Percentiles rank a stretch among this genome's conserved stretches.
Evolutionary conservation across 331 rosid species (phyloP).

Genomic region (Phaseolus coccineus): DNA sequence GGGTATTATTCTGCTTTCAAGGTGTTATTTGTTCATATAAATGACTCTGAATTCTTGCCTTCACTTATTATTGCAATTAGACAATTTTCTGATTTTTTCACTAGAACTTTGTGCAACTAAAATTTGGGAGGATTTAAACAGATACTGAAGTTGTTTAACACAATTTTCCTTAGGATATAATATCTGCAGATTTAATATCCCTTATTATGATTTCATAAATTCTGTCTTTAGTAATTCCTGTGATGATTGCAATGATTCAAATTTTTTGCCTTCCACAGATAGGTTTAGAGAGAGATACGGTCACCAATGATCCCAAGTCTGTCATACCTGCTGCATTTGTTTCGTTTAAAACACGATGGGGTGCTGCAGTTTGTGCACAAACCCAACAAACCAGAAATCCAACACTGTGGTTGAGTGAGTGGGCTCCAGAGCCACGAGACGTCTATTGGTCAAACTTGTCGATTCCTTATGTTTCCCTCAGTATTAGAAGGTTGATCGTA

Average conservation of each 20-base stretch:
- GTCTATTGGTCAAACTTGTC: slow-evolving; percentile 91
- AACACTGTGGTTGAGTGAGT: slow-evolving; percentile 87
- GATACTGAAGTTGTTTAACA: slow-evolving; percentile 10
- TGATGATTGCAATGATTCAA: slow-evolving; percentile 36
- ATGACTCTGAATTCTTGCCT: neutral
- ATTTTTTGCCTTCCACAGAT: slow-evolving; percentile 61
- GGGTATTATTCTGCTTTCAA: slow-evolving; percentile 25
- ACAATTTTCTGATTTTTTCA: slow-evolving; percentile 29
- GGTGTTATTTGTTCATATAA: slow-evolving; percentile 19
- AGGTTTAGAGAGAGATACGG: slow-evolving; percentile 72
- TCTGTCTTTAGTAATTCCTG: neutral
- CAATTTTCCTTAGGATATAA: neutral
- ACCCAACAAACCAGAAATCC: slow-evolving; percentile 96
- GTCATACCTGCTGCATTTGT: slow-evolving; percentile 92
- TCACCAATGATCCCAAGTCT: slow-evolving; percentile 66
- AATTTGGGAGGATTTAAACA: slow-evolving; percentile 3
- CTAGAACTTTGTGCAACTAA: slow-evolving; percentile 24
- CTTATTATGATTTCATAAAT: slow-evolving; percentile 30
- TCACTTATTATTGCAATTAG: slow-evolving; percentile 15
- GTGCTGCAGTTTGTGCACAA: slow-evolving; percentile 99
- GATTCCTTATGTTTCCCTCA: slow-evolving; percentile 86
- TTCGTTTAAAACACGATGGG: slow-evolving; percentile 93
- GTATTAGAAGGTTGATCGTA: slow-evolving; percentile 76
- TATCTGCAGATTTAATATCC: slow-evolving; percentile 13
- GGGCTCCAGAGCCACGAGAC: slow-evolving; percentile 98